Percentiles rank a stretch among this genome's conserved stretches.
These are phyloP conservation scores for Venturia effusa DNA, from an alignment of 2,329 filamentous ascomycete species.

Conservation along the genomic window DNA sequence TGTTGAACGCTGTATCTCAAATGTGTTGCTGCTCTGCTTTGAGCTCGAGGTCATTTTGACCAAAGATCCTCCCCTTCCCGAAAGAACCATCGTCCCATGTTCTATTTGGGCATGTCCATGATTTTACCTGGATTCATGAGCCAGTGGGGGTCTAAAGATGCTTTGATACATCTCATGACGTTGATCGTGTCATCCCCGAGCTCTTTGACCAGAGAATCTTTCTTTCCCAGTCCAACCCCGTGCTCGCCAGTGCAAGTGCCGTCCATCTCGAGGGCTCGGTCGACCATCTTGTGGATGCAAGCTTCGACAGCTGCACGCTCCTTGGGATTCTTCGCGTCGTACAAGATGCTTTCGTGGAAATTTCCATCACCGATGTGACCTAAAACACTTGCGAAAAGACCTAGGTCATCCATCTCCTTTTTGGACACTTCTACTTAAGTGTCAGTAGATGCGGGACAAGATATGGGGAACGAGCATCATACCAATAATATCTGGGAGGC, in stretches of 20 bases:
- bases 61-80: neutral
- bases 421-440: slow-evolving; percentile 62
- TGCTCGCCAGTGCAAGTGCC: slow-evolving; percentile 88
- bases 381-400: slow-evolving; percentile 75
- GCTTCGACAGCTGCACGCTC: slow-evolving; percentile 67
- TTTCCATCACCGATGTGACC: slow-evolving; percentile 92
- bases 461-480: slow-evolving; percentile 13
- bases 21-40: neutral
- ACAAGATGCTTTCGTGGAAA: slow-evolving; percentile 89
- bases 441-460: neutral
- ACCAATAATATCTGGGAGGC: slow-evolving; percentile 55
- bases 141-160: slow-evolving; percentile 74
- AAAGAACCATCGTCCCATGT: neutral
- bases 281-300: slow-evolving; percentile 83
- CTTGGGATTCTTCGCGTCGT: slow-evolving; percentile 56
- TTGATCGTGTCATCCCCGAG: slow-evolving; percentile 69
- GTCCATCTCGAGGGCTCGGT: slow-evolving; percentile 85
- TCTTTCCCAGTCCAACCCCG: slow-evolving; percentile 77
- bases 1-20: neutral
- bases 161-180: slow-evolving; percentile 77
- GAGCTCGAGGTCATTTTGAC: neutral
- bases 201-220: slow-evolving; percentile 66
- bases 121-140: slow-evolving; percentile 91
- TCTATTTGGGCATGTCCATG: slow-evolving; percentile 44
- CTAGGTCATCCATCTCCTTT: slow-evolving; percentile 76